Evolutionary conservation across 176 grass and related monocot genomes (phyloP).

Genomic region (Oryza brachyantha): DNA sequence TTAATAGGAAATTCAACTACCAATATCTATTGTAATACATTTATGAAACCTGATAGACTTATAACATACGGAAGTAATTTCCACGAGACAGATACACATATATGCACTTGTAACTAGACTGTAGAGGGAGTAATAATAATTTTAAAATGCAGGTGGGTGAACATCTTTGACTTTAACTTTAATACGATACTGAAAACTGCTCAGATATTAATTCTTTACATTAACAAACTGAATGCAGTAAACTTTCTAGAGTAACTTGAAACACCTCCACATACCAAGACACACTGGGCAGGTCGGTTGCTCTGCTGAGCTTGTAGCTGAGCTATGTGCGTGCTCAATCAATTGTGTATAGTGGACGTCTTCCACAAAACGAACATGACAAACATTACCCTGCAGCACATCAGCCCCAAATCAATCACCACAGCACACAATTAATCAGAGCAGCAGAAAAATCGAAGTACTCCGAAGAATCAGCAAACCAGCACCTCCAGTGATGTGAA

Average conservation of each 20-base stretch:
- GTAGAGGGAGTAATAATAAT: not conserved
- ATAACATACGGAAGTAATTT: not conserved
- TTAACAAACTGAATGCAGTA: not conserved
- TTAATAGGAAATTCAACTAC: not conserved
- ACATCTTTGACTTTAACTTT: not conserved
- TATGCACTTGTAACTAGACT: not conserved
- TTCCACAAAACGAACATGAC: constrained; percentile 61
- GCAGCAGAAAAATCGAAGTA: not conserved
- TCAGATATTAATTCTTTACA: constrained; percentile 9
- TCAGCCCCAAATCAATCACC: constrained; percentile 32
- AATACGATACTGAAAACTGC: not conserved
- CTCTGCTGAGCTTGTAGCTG: constrained; percentile 54
- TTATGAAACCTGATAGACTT: not conserved
- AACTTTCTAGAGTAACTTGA: not conserved
- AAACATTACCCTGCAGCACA: constrained; percentile 58
- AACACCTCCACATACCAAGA: constrained; percentile 57
- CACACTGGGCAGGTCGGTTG: constrained; percentile 69
- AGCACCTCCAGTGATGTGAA: constrained; percentile 89
- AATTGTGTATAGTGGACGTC: constrained; percentile 78
- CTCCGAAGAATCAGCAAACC: constrained; percentile 16
- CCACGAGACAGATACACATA: not conserved
- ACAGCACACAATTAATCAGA: not conserved
- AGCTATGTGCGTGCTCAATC: constrained; percentile 73
- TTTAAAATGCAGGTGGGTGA: not conserved
- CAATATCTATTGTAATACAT: not conserved